Percentiles rank a stretch among this genome's conserved stretches.
These are phyloP conservation scores for Allium cepa DNA, from an alignment of 106 monocot species.

Conservation along the genomic window DNA sequence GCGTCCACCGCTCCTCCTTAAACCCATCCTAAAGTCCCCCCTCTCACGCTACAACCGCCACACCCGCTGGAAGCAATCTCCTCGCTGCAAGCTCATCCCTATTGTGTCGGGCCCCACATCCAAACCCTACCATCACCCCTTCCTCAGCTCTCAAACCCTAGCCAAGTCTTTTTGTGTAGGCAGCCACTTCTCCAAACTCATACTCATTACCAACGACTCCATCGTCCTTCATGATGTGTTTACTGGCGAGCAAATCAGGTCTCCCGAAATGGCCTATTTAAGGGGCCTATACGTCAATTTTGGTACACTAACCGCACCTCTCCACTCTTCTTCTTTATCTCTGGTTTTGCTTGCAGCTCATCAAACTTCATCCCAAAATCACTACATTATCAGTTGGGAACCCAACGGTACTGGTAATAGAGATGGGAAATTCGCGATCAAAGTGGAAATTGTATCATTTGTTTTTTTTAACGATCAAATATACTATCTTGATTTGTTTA, in stretches of 20 bases:
- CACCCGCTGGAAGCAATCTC: background rate
- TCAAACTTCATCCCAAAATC: background rate
- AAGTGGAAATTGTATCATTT: background rate
- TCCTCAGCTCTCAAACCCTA: background rate
- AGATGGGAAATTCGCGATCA: background rate
- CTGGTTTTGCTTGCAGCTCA: background rate
- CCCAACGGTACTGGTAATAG: background rate
- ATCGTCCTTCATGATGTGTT: background rate
- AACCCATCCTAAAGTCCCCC: background rate
- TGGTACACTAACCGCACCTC: slow-evolving; percentile 5
- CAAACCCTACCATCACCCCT: background rate
- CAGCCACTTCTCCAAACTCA: slow-evolving; percentile 3
- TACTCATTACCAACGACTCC: background rate
- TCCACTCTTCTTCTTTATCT: slow-evolving; percentile 1
- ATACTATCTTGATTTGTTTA: background rate
- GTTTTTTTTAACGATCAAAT: background rate
- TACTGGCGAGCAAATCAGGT: background rate
- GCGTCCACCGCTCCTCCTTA: slow-evolving; percentile 3
- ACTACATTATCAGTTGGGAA: background rate
- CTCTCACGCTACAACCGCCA: background rate
- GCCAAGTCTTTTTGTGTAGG: background rate
- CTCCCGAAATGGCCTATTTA: background rate
- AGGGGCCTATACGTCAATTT: background rate
- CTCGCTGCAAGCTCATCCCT: background rate
- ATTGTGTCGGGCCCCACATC: background rate